Conservation (phyloP, 805 yeast genomes). For the Metschnikowia arizonensis region DNA sequence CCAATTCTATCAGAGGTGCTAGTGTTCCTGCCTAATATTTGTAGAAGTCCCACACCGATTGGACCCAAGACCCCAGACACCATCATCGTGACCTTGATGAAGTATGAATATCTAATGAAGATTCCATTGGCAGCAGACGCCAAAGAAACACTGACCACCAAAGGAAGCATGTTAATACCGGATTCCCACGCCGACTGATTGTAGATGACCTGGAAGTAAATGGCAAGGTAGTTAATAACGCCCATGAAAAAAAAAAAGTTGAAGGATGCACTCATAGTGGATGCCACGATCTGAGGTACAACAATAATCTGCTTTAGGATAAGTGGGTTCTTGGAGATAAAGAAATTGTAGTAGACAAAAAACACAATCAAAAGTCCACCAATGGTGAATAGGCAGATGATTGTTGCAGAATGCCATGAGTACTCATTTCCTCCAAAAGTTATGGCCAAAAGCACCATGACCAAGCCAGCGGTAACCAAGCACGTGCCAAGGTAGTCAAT, state of each 20-base stretch:
- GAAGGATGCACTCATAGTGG: constrained; percentile 34
- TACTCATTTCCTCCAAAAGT: constrained; percentile 52
- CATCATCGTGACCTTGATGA: constrained; percentile 31
- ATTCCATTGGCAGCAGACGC: constrained; percentile 31
- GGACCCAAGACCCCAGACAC: constrained; percentile 29
- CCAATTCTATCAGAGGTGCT: constrained; percentile 27
- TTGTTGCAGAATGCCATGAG: constrained; percentile 55
- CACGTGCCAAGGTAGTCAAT: constrained; percentile 51
- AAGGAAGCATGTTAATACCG: constrained; percentile 36
- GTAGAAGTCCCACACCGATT: constrained; percentile 33
- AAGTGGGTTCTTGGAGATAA: constrained; percentile 43
- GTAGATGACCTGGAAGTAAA: constrained; percentile 39
- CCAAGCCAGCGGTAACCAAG: constrained; percentile 40
- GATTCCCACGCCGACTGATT: constrained; percentile 34
- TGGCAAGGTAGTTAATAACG: constrained; percentile 29
- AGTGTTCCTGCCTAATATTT: constrained; percentile 24
- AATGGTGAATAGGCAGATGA: constrained; percentile 45
- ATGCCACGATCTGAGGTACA: constrained; percentile 33
- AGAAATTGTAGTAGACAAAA: constrained; percentile 41
- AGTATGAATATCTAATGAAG: constrained; percentile 26
- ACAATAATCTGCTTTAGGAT: constrained; percentile 41
- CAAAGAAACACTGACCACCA: constrained; percentile 31
- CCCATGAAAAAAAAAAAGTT: constrained; percentile 41
- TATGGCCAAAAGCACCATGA: constrained; percentile 45
- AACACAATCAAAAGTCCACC: constrained; percentile 37